phyloP scores from a whole-genome alignment of 257 asterid species.

The Jaltomata sinuosa region DNA sequence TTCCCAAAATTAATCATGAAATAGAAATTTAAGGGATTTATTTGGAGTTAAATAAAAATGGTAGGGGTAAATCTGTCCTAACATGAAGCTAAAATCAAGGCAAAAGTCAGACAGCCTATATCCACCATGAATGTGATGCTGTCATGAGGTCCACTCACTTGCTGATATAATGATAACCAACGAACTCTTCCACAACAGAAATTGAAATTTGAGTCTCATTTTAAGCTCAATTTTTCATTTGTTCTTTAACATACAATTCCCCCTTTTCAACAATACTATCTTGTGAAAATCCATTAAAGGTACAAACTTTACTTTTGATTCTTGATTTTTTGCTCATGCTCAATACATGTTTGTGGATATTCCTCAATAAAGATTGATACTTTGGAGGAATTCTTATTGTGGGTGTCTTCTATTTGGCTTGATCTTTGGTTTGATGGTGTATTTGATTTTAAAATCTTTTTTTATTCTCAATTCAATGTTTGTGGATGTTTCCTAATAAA shows the following conservation, averaged over 20 bases:
- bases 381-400: neutral
- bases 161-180: slow-evolving; percentile 10
- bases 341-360: neutral
- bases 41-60: neutral
- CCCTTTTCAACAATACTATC: neutral
- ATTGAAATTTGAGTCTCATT: slow-evolving; percentile 7
- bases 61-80: neutral
- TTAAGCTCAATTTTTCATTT: slow-evolving; percentile 6
- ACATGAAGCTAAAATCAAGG: neutral
- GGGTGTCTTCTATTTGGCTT: neutral
- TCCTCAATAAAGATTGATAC: neutral
- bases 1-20: neutral
- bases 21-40: neutral
- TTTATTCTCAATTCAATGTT: too few relatives aligned
- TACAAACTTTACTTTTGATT: neutral
- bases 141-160: slow-evolving; percentile 11
- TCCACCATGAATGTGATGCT: slow-evolving; percentile 1
- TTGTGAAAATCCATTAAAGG: neutral
- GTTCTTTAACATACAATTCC: neutral
- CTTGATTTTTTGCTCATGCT: neutral
- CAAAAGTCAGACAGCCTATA: slow-evolving; percentile 1
- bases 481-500: too few relatives aligned
- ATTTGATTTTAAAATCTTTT: too few relatives aligned
- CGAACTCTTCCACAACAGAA: neutral
- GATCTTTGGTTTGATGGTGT: neutral